Conservation (phyloP, 768 basidiomycete species). For the Boletus tomentosulus region DNA sequence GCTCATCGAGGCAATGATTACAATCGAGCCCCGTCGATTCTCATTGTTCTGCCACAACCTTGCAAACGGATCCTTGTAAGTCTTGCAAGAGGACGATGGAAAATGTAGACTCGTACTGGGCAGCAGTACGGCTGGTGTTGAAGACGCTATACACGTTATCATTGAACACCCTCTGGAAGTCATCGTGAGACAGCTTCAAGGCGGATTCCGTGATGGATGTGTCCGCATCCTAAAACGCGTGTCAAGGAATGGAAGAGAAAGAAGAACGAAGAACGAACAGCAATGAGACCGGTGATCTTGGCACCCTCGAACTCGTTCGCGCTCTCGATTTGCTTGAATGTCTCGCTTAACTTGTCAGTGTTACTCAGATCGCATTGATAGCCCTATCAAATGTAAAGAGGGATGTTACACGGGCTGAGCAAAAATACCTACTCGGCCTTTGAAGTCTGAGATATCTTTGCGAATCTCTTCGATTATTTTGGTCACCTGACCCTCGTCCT, state of each 20-base stretch:
- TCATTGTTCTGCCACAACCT: slow-evolving; percentile 42
- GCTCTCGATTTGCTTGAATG: slow-evolving; percentile 43
- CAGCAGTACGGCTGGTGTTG: slow-evolving; percentile 57
- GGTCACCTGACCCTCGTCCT: slow-evolving; percentile 46
- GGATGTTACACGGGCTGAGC: not conserved
- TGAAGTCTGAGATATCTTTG: slow-evolving; percentile 40
- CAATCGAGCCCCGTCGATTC: slow-evolving; percentile 45
- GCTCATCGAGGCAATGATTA: slow-evolving; percentile 64
- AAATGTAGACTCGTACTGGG: slow-evolving; percentile 36
- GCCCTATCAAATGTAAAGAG: slow-evolving; percentile 34
- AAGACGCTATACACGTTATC: slow-evolving; percentile 66
- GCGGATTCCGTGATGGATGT: slow-evolving; percentile 61
- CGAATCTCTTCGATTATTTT: slow-evolving; percentile 31
- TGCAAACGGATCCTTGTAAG: not conserved
- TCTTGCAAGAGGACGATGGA: fast-evolving
- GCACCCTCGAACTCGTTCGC: slow-evolving; percentile 35
- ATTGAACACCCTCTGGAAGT: slow-evolving; percentile 52
- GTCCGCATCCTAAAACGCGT: slow-evolving; percentile 47
- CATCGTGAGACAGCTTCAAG: slow-evolving; percentile 48
- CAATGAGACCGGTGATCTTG: slow-evolving; percentile 50
- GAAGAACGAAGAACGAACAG: slow-evolving; percentile 32
- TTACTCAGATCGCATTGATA: slow-evolving; percentile 61
- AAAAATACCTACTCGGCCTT: slow-evolving; percentile 30
- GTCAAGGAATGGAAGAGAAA: too few species aligned
- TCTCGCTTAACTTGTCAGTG: slow-evolving; percentile 37